These are phyloP conservation scores for Harringtonia aguacate DNA, from an alignment of 2,329 filamentous ascomycete genomes.

Conservation along the genomic window DNA sequence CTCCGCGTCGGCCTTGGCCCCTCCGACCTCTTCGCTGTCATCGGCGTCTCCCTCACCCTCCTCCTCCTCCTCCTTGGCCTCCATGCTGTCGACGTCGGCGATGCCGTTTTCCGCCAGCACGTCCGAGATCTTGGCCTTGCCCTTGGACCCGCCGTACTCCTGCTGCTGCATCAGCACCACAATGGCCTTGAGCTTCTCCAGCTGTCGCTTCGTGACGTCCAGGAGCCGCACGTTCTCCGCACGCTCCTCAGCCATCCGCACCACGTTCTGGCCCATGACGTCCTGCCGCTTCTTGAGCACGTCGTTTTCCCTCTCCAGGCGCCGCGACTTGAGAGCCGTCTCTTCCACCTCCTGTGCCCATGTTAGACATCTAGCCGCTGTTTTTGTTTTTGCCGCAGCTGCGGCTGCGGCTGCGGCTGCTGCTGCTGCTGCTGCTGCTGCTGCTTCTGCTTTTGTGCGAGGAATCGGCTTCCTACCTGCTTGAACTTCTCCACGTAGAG, in stretches of 20 bases:
- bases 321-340: slow-evolving; percentile 98
- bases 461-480: slow-evolving; percentile 72
- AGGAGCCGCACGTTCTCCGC: slow-evolving; percentile 64
- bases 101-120: slow-evolving; percentile 32
- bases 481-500: slow-evolving; percentile 99
- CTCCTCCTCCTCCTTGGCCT: slow-evolving; percentile 54
- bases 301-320: slow-evolving; percentile 92
- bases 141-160: slow-evolving; percentile 31
- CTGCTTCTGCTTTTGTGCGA: no score
- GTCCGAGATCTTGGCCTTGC: not conserved
- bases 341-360: slow-evolving; percentile 99
- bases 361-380: slow-evolving; percentile 56
- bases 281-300: slow-evolving; percentile 87
- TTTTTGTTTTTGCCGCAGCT: no score
- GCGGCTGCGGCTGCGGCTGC: no score
- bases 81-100: slow-evolving; percentile 50
- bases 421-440: no score
- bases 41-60: slow-evolving; percentile 38
- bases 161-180: slow-evolving; percentile 96
- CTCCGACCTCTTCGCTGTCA: slow-evolving; percentile 16
- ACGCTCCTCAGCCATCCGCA: slow-evolving; percentile 94
- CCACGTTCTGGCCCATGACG: slow-evolving; percentile 84
- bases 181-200: slow-evolving; percentile 84
- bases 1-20: slow-evolving; percentile 41
- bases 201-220: slow-evolving; percentile 73